Percentiles rank a stretch among this genome's conserved stretches.
These are phyloP conservation scores for Cynanchum wilfordii DNA, from an alignment of 257 asterid species.

Conservation along the genomic window DNA sequence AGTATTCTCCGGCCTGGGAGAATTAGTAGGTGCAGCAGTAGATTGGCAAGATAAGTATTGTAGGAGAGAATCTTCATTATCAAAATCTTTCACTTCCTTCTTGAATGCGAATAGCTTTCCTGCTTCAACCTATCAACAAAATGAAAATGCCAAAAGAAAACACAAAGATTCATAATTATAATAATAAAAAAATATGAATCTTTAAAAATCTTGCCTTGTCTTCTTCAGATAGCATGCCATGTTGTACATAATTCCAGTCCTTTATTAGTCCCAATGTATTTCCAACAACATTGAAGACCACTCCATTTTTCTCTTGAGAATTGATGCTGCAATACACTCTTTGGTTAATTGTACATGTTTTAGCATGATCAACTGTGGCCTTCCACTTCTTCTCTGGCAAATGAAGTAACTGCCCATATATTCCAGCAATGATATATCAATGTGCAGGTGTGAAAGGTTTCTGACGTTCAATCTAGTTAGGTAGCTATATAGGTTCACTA, in stretches of 20 bases:
- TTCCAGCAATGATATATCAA: background rate
- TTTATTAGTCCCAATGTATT: constrained; percentile 1
- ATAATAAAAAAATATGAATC: background rate
- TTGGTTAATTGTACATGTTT: constrained; percentile 26
- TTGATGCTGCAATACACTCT: background rate
- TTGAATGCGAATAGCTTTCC: constrained; percentile 3
- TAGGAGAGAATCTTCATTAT: background rate
- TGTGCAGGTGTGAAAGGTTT: too few species aligned
- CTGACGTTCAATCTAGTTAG: too few species aligned
- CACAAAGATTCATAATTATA: background rate
- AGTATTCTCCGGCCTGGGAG: background rate
- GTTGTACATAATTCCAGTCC: background rate
- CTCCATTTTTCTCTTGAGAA: constrained; percentile 1
- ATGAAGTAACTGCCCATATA: constrained; percentile 29
- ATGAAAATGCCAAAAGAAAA: background rate
- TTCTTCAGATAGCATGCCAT: background rate
- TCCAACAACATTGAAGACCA: constrained; percentile 13
- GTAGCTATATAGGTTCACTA: too few species aligned
- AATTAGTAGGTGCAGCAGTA: background rate
- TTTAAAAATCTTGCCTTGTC: background rate
- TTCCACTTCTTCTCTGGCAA: constrained; percentile 21
- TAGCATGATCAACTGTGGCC: constrained; percentile 35
- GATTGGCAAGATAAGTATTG: background rate
- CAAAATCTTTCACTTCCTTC: background rate
- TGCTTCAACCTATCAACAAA: constrained; percentile 11